Conservation (phyloP, 345 rosid genomes). For the Viola odorata region DNA sequence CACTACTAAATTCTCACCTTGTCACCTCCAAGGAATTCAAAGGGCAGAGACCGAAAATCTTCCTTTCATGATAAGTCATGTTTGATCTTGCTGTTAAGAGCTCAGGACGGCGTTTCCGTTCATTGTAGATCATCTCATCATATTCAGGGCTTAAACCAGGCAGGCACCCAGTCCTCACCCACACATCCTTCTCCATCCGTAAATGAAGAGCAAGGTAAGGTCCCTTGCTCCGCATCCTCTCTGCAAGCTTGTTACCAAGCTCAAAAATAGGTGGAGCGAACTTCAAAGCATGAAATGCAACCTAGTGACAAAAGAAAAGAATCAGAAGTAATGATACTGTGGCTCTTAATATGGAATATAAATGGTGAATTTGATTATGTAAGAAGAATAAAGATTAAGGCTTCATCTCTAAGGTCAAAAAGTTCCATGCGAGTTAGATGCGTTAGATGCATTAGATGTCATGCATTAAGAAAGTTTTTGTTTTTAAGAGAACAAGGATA, state of each 20-base stretch:
- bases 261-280: slow-evolving; percentile 64
- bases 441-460: neutral
- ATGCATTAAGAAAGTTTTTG: neutral
- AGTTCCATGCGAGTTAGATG: too few relatives aligned
- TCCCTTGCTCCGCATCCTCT: slow-evolving; percentile 77
- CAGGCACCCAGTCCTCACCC: slow-evolving; percentile 96
- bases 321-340: neutral
- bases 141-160: slow-evolving; percentile 70
- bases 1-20: slow-evolving; percentile 39
- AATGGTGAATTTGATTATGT: too few relatives aligned
- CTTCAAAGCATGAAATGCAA: slow-evolving; percentile 73
- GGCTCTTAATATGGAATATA: too few relatives aligned
- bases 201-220: slow-evolving; percentile 90
- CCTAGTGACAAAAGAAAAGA: slow-evolving; percentile 37
- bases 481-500: neutral
- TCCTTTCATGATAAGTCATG: slow-evolving; percentile 71
- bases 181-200: slow-evolving; percentile 85
- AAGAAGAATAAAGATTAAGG: too few relatives aligned
- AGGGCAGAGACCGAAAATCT: slow-evolving; percentile 90
- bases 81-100: slow-evolving; percentile 81
- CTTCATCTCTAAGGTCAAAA: too few relatives aligned
- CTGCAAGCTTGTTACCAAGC: slow-evolving; percentile 72
- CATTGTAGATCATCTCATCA: slow-evolving; percentile 61
- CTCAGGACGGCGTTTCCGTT: slow-evolving; percentile 78
- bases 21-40: slow-evolving; percentile 80